phyloP scores from a whole-genome alignment of 2,329 filamentous ascomycete species.

The Phyllosticta citribraziliensis region DNA sequence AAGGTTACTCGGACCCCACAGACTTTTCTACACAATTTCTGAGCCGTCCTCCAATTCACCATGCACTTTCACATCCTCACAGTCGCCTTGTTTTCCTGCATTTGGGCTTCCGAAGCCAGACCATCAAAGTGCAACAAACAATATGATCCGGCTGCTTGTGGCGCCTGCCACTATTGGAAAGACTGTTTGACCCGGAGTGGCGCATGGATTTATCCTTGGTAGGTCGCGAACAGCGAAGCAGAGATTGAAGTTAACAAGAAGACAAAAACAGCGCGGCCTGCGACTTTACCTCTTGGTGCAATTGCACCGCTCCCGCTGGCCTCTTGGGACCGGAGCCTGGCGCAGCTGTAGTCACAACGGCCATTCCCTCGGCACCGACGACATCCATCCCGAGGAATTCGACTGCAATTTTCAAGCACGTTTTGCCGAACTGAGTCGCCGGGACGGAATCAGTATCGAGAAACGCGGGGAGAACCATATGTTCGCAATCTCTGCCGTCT shows the following conservation, averaged over 20 bases:
- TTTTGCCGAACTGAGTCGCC: background rate
- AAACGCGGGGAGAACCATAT: too few species aligned
- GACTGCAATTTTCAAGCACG: background rate
- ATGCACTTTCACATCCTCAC: background rate
- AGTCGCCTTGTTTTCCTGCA: background rate
- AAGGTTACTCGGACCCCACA: background rate
- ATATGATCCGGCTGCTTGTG: background rate
- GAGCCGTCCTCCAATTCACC: background rate
- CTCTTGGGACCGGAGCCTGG: background rate
- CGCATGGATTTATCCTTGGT: slow-evolving; percentile 8
- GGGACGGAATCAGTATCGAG: background rate
- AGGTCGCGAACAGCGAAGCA: background rate
- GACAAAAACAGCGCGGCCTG: background rate
- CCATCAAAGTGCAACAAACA: background rate
- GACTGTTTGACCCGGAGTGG: background rate
- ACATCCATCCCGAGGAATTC: background rate
- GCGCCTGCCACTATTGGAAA: slow-evolving; percentile 5
- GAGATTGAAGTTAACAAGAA: background rate
- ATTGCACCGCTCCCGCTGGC: slow-evolving; percentile 6
- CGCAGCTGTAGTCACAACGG: background rate
- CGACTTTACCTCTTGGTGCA: slow-evolving; percentile 8
- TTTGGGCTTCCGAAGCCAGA: background rate
- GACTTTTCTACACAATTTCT: background rate
- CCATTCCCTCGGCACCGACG: background rate
- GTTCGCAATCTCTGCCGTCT: too few species aligned